Percentiles rank a stretch among this genome's conserved stretches.
phyloP scores from a whole-genome alignment of 441 rosid genomes.

The Aquilaria agallochum region DNA sequence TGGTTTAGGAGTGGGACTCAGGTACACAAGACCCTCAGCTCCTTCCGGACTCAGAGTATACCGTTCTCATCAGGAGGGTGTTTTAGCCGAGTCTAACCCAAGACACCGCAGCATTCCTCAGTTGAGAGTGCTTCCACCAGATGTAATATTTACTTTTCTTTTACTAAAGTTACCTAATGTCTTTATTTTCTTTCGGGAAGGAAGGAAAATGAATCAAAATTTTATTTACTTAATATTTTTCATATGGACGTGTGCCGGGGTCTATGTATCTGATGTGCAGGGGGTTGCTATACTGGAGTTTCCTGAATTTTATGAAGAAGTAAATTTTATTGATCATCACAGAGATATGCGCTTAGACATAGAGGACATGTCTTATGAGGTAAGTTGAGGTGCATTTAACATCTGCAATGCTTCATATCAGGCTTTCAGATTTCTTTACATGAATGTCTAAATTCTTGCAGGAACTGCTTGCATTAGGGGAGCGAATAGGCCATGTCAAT shows the following conservation, averaged over 20 bases:
- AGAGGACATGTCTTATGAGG: slow-evolving; percentile 95
- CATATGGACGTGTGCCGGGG: slow-evolving; percentile 10
- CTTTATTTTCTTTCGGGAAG: slow-evolving; percentile 5
- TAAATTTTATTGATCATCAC: slow-evolving; percentile 56
- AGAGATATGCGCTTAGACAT: slow-evolving; percentile 92
- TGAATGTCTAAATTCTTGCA: slow-evolving; percentile 23
- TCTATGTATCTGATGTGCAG: slow-evolving; percentile 31
- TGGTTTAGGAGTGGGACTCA: slow-evolving; percentile 41
- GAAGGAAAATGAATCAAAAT: not conserved
- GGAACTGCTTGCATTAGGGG: slow-evolving; percentile 92
- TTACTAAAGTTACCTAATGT: slow-evolving; percentile 11
- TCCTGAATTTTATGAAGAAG: slow-evolving; percentile 49
- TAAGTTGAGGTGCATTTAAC: slow-evolving; percentile 20
- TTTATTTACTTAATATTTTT: not conserved
- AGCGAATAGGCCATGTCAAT: slow-evolving; percentile 73
- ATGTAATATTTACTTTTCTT: slow-evolving; percentile 35
- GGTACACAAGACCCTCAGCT: slow-evolving; percentile 47
- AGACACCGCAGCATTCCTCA: slow-evolving; percentile 53
- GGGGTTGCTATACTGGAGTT: slow-evolving; percentile 64
- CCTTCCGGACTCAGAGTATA: slow-evolving; percentile 49
- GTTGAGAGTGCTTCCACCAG: slow-evolving; percentile 49
- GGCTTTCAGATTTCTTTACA: not conserved
- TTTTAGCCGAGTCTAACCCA: slow-evolving; percentile 26
- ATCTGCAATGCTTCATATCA: slow-evolving; percentile 1
- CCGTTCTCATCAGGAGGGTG: slow-evolving; percentile 41